Evolutionary conservation across 108 stramenopile genomes (phyloP), one percentile per base, ranked within the genome.

Genomic region (Pseudonitzschia multistriata): DNA sequence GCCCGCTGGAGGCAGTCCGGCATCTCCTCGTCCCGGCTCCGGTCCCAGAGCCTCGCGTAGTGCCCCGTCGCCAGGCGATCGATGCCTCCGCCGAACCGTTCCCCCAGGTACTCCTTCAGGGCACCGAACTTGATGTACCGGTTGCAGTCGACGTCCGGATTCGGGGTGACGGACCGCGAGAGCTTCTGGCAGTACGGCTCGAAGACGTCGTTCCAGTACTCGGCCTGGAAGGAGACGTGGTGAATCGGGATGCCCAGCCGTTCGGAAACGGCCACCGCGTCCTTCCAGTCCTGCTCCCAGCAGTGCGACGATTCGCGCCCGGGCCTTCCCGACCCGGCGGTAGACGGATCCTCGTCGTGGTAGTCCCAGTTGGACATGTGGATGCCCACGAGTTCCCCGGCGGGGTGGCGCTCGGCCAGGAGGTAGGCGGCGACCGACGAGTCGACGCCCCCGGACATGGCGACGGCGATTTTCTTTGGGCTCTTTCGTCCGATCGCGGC

Each of bases 391-490:
- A 88, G 5, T 29, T 66, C 61, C 33, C 67, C 54, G 19, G 68
- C 27, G 33, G 50, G 25, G 66, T 30, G 39, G 50, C 40, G 50
- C 33, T 75, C 28, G 42, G 81, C 56, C 45, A 97, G 69, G 0
- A 97, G 79, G 70, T 87, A 62, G 17, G 96, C 96, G 17, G 88
- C 89, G 21, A 98, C 97, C 7, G 95, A 90, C 17, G 93, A 95
- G 72, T 98, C 98, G n/a, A 98, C 96, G 13, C 98, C 98, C 6
- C 98, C 98, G 28, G 94, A 96, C 80, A 98, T 77, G 54, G 96
- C 98, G 8, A 98, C 92, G n/a, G 84, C 94, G 34, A 97, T 68
- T 50, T 61, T 47, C 22, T 48, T 36, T 62, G 34, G 27, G n/a
- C 7, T 25, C 8, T 17, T 25, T 22, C 52, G 25, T 53, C 25